Conservation (phyloP, 495 filamentous ascomycete genomes). For the Penicillium pulvis region DNA sequence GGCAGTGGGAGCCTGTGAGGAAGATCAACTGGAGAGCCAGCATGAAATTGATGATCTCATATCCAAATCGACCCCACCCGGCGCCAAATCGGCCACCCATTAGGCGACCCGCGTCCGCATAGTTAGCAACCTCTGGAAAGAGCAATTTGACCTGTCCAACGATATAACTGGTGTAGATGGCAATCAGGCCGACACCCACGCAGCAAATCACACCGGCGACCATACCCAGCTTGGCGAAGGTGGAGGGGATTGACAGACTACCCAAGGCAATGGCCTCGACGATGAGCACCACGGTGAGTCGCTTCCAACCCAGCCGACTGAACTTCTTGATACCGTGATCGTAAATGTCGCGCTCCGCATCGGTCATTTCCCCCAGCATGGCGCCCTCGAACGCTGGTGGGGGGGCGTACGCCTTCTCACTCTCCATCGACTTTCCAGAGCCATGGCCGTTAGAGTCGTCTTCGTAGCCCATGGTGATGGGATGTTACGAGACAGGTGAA, state of each 20-base stretch:
- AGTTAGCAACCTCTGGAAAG: constrained; percentile 64
- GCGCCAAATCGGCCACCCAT: constrained; percentile 59
- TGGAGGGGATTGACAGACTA: constrained; percentile 58
- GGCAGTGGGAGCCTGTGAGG: constrained; percentile 69
- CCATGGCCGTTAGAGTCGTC: constrained; percentile 28
- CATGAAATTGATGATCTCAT: constrained; percentile 62
- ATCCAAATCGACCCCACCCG: constrained; percentile 57
- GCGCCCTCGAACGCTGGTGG: constrained; percentile 32
- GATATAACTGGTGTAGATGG: constrained; percentile 73
- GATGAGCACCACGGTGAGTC: constrained; percentile 52
- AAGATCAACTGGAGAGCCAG: constrained; percentile 66
- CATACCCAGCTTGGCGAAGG: constrained; percentile 65
- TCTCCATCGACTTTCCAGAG: constrained; percentile 22
- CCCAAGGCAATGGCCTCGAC: constrained; percentile 68
- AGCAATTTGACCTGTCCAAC: constrained; percentile 70
- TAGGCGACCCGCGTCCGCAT: constrained; percentile 67
- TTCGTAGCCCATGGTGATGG: constrained; percentile 29
- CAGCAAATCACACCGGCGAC: constrained; percentile 55
- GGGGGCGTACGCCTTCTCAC: constrained; percentile 21
- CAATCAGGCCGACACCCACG: constrained; percentile 59
- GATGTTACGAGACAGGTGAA: not conserved
- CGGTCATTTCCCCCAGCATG: constrained; percentile 37
- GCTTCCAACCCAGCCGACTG: constrained; percentile 42
- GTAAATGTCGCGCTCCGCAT: constrained; percentile 31
- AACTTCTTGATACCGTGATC: constrained; percentile 34